These are phyloP conservation scores for Chlorella variabilis DNA, from an alignment of 163 green algal species.

Conservation along the genomic window DNA sequence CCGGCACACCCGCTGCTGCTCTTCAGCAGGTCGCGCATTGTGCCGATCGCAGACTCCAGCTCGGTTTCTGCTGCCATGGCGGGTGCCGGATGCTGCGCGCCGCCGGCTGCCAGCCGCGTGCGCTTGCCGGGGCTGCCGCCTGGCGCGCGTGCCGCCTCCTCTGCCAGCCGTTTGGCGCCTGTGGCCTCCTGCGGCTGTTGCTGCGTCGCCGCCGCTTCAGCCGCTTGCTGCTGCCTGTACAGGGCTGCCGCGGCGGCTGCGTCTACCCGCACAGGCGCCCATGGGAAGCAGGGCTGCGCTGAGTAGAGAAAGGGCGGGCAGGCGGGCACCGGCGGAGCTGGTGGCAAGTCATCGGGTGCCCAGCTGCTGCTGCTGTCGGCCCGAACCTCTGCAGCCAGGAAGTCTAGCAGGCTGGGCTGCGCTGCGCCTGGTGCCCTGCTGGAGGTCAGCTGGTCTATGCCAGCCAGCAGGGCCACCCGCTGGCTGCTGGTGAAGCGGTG, in stretches of 20 bases:
- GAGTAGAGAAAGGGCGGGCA: constrained; percentile 14
- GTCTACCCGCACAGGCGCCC: constrained; percentile 8
- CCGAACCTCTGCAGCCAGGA: not conserved
- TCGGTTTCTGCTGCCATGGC: not conserved
- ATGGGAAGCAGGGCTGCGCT: constrained; percentile 1
- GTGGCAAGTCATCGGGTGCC: not conserved
- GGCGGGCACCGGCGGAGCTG: not conserved
- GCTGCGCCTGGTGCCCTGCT: not conserved
- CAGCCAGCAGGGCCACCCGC: not conserved
- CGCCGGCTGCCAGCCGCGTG: not conserved
- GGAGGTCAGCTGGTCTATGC: not conserved
- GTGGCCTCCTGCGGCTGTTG: not conserved
- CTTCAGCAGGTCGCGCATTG: no score
- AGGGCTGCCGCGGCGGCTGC: not conserved
- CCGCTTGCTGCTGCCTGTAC: not conserved
- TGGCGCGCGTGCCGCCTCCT: not conserved
- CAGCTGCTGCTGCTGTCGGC: not conserved
- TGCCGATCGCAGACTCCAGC: not conserved
- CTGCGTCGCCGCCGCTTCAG: not conserved
- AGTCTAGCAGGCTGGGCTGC: not conserved
- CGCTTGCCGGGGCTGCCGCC: not conserved
- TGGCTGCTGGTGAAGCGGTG: constrained; percentile 22
- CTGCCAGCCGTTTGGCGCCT: not conserved
- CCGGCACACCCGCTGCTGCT: no score
- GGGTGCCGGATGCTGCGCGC: not conserved